Conservation (phyloP, 805 yeast species). For the Hanseniaspora valbyensis region DNA sequence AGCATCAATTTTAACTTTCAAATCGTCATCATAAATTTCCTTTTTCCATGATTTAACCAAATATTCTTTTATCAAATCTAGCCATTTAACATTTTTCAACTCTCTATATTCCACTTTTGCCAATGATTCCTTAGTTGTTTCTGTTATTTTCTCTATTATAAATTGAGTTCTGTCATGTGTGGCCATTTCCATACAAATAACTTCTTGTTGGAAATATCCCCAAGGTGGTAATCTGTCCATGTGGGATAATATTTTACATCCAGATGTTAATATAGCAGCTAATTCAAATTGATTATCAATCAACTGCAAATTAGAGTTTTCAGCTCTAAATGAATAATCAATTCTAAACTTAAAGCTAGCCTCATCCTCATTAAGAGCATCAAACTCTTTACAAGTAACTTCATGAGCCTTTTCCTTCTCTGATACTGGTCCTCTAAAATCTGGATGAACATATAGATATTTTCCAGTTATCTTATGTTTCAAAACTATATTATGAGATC, state of each 20-base stretch:
- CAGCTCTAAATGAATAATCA: not conserved
- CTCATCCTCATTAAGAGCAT: constrained; percentile 46
- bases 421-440: constrained; percentile 69
- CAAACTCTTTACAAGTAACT: constrained; percentile 42
- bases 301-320: not conserved
- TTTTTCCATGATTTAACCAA: constrained; percentile 13
- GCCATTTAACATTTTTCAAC: constrained; percentile 18
- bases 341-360: constrained; percentile 40
- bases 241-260: constrained; percentile 68
- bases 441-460: constrained; percentile 56
- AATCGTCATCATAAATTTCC: constrained; percentile 16
- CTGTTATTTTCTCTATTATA: constrained; percentile 54
- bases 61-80: constrained; percentile 22
- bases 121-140: constrained; percentile 20
- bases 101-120: constrained; percentile 21
- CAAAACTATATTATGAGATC: constrained; percentile 51
- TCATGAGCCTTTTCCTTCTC: constrained; percentile 85
- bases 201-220: constrained; percentile 82
- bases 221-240: constrained; percentile 64
- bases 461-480: constrained; percentile 60
- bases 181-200: constrained; percentile 71
- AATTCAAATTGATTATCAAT: constrained; percentile 20
- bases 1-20: not conserved
- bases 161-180: constrained; percentile 57
- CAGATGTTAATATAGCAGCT: constrained; percentile 29